phyloP scores from a whole-genome alignment of 2,329 filamentous ascomycete genomes.

The Hypoxylon sp. region DNA sequence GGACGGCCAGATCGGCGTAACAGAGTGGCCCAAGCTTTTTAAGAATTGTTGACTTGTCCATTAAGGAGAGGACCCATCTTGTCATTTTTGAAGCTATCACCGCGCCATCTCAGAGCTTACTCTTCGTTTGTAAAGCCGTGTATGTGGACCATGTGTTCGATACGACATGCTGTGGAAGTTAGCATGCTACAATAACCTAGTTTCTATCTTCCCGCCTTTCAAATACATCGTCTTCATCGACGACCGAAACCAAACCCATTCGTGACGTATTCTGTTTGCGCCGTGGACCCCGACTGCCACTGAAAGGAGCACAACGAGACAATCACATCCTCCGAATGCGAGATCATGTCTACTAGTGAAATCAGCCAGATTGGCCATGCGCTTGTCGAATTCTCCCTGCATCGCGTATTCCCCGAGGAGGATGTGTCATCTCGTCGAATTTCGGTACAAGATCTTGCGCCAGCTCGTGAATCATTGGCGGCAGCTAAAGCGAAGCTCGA shows the following conservation, averaged over 20 bases:
- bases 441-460: slow-evolving; percentile 52
- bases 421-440: slow-evolving; percentile 55
- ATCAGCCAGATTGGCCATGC: slow-evolving; percentile 62
- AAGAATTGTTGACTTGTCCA: too few species aligned
- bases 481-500: slow-evolving; percentile 59
- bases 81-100: slow-evolving; percentile 38
- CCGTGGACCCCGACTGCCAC: neutral
- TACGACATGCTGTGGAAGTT: slow-evolving; percentile 9
- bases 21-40: slow-evolving; percentile 28
- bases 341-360: slow-evolving; percentile 48
- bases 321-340: neutral
- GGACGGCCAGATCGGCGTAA: neutral
- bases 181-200: slow-evolving; percentile 12
- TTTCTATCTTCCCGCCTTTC: neutral
- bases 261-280: slow-evolving; percentile 8
- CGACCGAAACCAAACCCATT: neutral
- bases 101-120: slow-evolving; percentile 16
- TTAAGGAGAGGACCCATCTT: too few species aligned
- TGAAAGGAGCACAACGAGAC: neutral
- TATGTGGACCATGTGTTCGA: slow-evolving; percentile 4
- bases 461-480: slow-evolving; percentile 57
- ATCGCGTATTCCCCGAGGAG: slow-evolving; percentile 62
- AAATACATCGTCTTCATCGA: slow-evolving; percentile 8
- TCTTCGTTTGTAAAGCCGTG: slow-evolving; percentile 4
- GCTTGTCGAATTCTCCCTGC: slow-evolving; percentile 71